Evolutionary conservation across 768 basidiomycete species (phyloP), one percentile per base, ranked within the genome.

Genomic region (Mycena capillaripes): DNA sequence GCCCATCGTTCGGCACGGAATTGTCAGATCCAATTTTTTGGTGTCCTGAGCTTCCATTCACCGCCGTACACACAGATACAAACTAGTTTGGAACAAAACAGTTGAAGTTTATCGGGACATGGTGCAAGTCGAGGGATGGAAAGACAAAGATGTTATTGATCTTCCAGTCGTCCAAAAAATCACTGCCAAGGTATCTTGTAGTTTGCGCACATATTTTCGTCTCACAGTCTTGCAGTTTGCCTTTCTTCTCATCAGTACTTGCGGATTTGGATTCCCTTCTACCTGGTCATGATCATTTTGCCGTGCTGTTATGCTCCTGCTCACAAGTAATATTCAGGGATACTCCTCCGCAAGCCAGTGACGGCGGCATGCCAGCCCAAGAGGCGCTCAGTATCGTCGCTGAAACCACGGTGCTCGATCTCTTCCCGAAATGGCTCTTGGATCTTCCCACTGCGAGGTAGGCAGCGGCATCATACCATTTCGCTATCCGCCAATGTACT

Each of bases 231-330:
- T 44, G 7, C 44, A 88, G 87, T 69, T 86, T 16, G 84, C 87
- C 4, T 80, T 88, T 12, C 72, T 87, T 17, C 76, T 87, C 16
- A 82, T 89, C 27, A 84, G 83, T 12, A 83, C 78, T 73, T 88
- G 87, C 66, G 87, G 85, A 2, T 87, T 88, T 57, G 88, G 87
- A 6, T 83, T 88, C 46, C 76, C 81, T 0, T 84, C 86, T 60
- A 79, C 79, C 34, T 88, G 86, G 87, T 73, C 74, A 9, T 76
- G n/a, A n/a, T 63, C 34, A 40, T 16, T 19, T n/a, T 10, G 21
- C 21, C 34, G 6, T n/a, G 2, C n/a, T 2, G 7, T 3, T 14
- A 6, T 21, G 4, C 56, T 19, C 11, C 8, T 7, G 12, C 56
- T 36, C 32, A 64, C 27, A 2, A 11, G n/a, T 16, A 2, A 17